Evolutionary conservation across 2,329 filamentous ascomycete genomes (phyloP).

Genomic region (Cladosporium sphaerospermum): DNA sequence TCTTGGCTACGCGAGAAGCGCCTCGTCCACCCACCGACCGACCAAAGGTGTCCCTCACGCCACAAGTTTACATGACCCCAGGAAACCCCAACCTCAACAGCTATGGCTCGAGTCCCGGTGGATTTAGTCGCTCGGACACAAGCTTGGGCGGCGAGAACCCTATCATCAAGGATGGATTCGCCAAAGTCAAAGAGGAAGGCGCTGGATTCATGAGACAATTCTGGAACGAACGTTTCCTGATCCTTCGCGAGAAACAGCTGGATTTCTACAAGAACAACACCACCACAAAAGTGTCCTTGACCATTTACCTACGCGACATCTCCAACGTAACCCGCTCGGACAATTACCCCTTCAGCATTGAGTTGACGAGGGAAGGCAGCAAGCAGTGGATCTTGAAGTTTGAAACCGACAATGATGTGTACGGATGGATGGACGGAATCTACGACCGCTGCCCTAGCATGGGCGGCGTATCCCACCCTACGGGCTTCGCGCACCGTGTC

Average conservation of each 20-base stretch:
- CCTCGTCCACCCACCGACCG: constrained; percentile 81
- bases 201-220: constrained; percentile 53
- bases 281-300: constrained; percentile 73
- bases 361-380: constrained; percentile 83
- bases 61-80: constrained; percentile 62
- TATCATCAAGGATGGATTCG: constrained; percentile 60
- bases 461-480: constrained; percentile 97
- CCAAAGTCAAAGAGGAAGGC: constrained; percentile 83
- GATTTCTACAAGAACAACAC: constrained; percentile 92
- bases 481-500: constrained; percentile 94
- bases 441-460: constrained; percentile 95
- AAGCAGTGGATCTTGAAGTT: constrained; percentile 87
- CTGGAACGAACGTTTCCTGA: constrained; percentile 88
- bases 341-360: constrained; percentile 84
- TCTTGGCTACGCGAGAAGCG: constrained; percentile 96
- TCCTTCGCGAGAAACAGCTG: constrained; percentile 84
- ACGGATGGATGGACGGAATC: constrained; percentile 98
- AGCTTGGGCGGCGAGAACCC: constrained; percentile 34
- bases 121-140: constrained; percentile 35
- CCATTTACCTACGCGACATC: constrained; percentile 79
- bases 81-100: constrained; percentile 59
- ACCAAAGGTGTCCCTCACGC: constrained; percentile 63
- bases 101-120: constrained; percentile 31
- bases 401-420: constrained; percentile 92
- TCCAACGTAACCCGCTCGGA: constrained; percentile 87